Percentiles rank a stretch among this genome's conserved stretches.
phyloP scores from a whole-genome alignment of 805 yeast genomes.

The Candida corydali region DNA sequence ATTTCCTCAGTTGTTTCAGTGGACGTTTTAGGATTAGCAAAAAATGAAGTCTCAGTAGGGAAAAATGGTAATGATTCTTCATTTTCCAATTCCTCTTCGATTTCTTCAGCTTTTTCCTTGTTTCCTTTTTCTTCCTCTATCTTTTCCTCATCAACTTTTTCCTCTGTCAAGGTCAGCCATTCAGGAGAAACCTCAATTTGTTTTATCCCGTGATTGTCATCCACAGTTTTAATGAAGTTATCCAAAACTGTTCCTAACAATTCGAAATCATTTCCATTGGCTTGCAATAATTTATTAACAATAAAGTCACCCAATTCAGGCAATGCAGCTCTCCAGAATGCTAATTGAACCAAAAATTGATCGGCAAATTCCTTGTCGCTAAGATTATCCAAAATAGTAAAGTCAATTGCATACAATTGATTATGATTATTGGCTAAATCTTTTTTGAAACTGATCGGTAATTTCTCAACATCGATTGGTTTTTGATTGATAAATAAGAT shows the following conservation, averaged over 20 bases:
- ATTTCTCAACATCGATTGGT: slow-evolving; percentile 40
- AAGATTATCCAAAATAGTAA: slow-evolving; percentile 57
- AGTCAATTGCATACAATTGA: slow-evolving; percentile 56
- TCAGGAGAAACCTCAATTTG: slow-evolving; percentile 28
- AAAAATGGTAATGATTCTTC: slow-evolving; percentile 40
- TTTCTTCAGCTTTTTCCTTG: slow-evolving; percentile 23
- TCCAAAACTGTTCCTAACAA: slow-evolving; percentile 68
- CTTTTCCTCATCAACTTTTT: slow-evolving; percentile 24
- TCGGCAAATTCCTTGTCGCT: slow-evolving; percentile 67
- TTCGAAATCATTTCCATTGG: slow-evolving; percentile 81
- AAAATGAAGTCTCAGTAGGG: slow-evolving; percentile 62
- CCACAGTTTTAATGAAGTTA: slow-evolving; percentile 57
- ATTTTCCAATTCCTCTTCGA: slow-evolving; percentile 18
- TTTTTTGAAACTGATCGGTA: slow-evolving; percentile 52
- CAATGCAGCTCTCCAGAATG: slow-evolving; percentile 70
- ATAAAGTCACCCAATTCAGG: slow-evolving; percentile 61
- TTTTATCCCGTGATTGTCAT: slow-evolving; percentile 40
- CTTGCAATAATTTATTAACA: slow-evolving; percentile 73
- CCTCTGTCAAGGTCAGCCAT: slow-evolving; percentile 34
- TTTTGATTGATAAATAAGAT: slow-evolving; percentile 44
- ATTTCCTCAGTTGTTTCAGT: slow-evolving; percentile 36
- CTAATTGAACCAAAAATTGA: slow-evolving; percentile 71
- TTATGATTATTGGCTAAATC: slow-evolving; percentile 49
- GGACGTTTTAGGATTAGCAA: slow-evolving; percentile 52
- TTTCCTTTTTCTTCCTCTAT: slow-evolving; percentile 15